These are phyloP conservation scores for Paramecium caudatum DNA, from an alignment of 73 alveolate species.

Conservation along the genomic window DNA sequence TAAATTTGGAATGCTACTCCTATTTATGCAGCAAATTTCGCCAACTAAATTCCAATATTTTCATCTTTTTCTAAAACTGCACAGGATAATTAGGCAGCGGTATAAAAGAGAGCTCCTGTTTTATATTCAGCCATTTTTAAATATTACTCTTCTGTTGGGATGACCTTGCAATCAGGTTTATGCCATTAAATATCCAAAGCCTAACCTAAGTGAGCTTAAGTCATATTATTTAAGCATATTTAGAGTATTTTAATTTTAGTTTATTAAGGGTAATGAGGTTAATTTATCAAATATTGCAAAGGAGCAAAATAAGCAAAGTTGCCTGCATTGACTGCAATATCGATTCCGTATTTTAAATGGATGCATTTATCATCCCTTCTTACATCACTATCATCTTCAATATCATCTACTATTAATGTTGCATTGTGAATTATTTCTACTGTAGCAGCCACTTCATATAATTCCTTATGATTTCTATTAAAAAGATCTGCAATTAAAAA, in stretches of 20 bases:
- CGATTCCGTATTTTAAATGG: slow-evolving; percentile 88
- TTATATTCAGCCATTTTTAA: slow-evolving; percentile 85
- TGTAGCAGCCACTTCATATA: slow-evolving; percentile 57
- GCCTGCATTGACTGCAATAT: slow-evolving; percentile 90
- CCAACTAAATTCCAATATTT: slow-evolving; percentile 41
- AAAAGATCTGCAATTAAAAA: slow-evolving; percentile 68
- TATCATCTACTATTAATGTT: slow-evolving; percentile 90
- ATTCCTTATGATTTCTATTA: not conserved
- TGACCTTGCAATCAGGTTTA: slow-evolving; percentile 63
- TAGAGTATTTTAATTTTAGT: slow-evolving; percentile 64
- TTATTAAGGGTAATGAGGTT: not conserved
- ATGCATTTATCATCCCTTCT: slow-evolving; percentile 92
- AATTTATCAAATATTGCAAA: slow-evolving; percentile 64
- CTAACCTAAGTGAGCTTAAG: slow-evolving; percentile 87
- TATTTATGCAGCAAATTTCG: slow-evolving; percentile 78
- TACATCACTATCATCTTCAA: slow-evolving; percentile 83
- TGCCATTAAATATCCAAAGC: slow-evolving; percentile 95
- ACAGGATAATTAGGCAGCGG: slow-evolving; percentile 75
- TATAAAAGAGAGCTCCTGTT: slow-evolving; percentile 90
- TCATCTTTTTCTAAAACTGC: slow-evolving; percentile 48
- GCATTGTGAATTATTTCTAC: slow-evolving; percentile 92
- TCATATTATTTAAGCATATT: slow-evolving; percentile 82
- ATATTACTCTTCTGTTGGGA: slow-evolving; percentile 85
- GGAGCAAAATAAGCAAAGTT: slow-evolving; percentile 85
- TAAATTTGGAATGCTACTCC: slow-evolving; percentile 91